Conservation (phyloP, 495 filamentous ascomycete genomes). For the Cercophora sp. region DNA sequence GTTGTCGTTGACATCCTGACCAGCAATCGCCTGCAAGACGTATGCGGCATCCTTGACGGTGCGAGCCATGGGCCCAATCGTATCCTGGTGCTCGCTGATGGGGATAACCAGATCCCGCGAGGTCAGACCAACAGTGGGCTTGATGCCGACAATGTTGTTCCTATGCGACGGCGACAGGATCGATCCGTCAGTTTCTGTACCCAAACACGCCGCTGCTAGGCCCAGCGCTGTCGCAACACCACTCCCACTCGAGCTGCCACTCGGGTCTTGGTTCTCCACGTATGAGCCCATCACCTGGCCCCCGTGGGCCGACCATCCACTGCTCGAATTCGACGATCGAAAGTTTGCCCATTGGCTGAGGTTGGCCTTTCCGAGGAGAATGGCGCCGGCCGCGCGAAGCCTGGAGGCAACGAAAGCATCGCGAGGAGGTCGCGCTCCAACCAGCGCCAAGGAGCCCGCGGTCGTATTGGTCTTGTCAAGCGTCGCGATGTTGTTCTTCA, state of each 20-base stretch:
- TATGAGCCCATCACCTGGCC: slow-evolving; percentile 44
- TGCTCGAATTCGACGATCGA: slow-evolving; percentile 32
- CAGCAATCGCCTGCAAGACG: slow-evolving; percentile 59
- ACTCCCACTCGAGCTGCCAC: slow-evolving; percentile 27
- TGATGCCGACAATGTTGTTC: slow-evolving; percentile 54
- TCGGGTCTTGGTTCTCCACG: slow-evolving; percentile 33
- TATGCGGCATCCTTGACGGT: slow-evolving; percentile 65
- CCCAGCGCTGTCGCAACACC: slow-evolving; percentile 30
- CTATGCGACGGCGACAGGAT: slow-evolving; percentile 36
- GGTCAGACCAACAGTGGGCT: slow-evolving; percentile 66
- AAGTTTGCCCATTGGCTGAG: slow-evolving; percentile 44
- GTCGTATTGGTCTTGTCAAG: slow-evolving; percentile 1
- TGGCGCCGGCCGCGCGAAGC: slow-evolving; percentile 43
- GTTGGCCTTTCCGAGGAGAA: slow-evolving; percentile 49
- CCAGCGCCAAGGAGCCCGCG: background rate
- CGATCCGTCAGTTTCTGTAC: slow-evolving; percentile 31
- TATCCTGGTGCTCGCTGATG: slow-evolving; percentile 60
- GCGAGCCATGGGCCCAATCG: slow-evolving; percentile 60
- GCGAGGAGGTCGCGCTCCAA: slow-evolving; percentile 39
- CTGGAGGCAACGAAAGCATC: slow-evolving; percentile 47
- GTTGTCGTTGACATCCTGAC: slow-evolving; percentile 47
- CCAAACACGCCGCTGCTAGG: slow-evolving; percentile 30
- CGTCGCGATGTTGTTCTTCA: slow-evolving; percentile 15
- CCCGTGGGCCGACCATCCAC: slow-evolving; percentile 43
- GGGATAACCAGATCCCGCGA: slow-evolving; percentile 61